Base-by-base conservation (phyloP, 805 yeast genomes). In the Kazachstania bromeliacearum region DNA sequence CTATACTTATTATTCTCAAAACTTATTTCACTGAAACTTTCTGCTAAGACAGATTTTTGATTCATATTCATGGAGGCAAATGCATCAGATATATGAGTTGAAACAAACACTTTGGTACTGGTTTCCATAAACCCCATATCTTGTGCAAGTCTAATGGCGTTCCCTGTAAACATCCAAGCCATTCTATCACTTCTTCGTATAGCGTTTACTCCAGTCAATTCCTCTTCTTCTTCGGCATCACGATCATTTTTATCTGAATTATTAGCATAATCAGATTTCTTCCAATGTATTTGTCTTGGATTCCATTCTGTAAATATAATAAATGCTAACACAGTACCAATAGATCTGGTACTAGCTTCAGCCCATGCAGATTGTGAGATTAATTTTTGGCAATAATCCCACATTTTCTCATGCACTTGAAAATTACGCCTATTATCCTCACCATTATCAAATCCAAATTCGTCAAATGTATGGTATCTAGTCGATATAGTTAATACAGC, bases 161-260 rank as follows among this genome's bases (percentile, higher is more conserved):
- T 76, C 2, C 96, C 96, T 33, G 85, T 77, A 41, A 85, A 70
- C 92, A 87, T 82, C 89, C 95, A 88, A 0, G 94, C 81, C 87
- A 85, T 82, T 27, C 95, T 68, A 55, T 85, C 88, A 43, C 88
- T 78, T 49, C 95, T 66, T 47, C 94, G 68, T 73, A 87, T 76
- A 1, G 95, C 94, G 21, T 85, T 84, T 31, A 84, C 61, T 0
- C 95, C 95, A 0, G 88, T 79, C 29, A 74, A 60, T 22, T 71
- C 70, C 24, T 73, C 74, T 9, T 63, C 72, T 13, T 52, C 60
- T n/a, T n/a, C n/a, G n/a, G n/a, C n/a, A n/a, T n/a, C n/a, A n/a
- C n/a, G n/a, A 17, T 62, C 67, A 9, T 37, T 39, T 24, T 43
- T 39, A 13, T 7, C 24, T n/a, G 46, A 38, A 20, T 42, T 30